phyloP scores from a whole-genome alignment of 768 basidiomycete species.

The Neoboletus subvelutipes region DNA sequence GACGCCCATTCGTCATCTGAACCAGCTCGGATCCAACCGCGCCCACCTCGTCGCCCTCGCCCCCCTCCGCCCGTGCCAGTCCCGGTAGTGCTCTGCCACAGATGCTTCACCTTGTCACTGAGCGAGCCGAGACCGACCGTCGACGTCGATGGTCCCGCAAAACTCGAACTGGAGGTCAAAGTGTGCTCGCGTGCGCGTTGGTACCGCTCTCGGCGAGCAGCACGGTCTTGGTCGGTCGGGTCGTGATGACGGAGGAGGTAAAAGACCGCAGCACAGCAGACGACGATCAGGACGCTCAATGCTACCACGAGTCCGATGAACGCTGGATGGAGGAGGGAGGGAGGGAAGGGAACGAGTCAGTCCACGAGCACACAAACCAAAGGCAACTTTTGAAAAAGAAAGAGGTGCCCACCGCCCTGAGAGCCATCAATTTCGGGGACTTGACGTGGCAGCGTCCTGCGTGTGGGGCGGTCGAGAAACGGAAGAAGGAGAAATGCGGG shows the following conservation, averaged over 20 bases:
- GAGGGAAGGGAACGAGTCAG: background rate
- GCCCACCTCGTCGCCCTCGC: constrained; percentile 26
- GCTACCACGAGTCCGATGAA: constrained; percentile 63
- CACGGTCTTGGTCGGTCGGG: constrained; percentile 41
- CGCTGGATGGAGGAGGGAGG: constrained; percentile 26
- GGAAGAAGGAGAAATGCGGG: background rate
- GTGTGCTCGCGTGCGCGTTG: constrained; percentile 27
- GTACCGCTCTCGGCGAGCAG: constrained; percentile 33
- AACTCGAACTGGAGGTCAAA: constrained; percentile 13
- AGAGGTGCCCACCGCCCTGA: constrained; percentile 40
- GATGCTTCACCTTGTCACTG: constrained; percentile 25
- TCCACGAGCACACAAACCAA: background rate
- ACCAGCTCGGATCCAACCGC: constrained; percentile 53
- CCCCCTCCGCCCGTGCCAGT: background rate
- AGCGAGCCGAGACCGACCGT: constrained; percentile 23
- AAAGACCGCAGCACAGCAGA: constrained; percentile 52
- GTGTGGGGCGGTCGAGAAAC: background rate
- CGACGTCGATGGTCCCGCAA: constrained; percentile 1
- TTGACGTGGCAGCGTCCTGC: constrained; percentile 23
- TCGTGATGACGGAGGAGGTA: constrained; percentile 54
- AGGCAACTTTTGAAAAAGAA: background rate
- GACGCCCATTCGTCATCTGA: constrained; percentile 50
- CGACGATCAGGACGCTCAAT: constrained; percentile 53
- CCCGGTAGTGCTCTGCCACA: constrained; percentile 24
- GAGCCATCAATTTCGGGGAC: constrained; percentile 52